Conservation (phyloP, 257 asterid genomes). For the Lantana camara region DNA sequence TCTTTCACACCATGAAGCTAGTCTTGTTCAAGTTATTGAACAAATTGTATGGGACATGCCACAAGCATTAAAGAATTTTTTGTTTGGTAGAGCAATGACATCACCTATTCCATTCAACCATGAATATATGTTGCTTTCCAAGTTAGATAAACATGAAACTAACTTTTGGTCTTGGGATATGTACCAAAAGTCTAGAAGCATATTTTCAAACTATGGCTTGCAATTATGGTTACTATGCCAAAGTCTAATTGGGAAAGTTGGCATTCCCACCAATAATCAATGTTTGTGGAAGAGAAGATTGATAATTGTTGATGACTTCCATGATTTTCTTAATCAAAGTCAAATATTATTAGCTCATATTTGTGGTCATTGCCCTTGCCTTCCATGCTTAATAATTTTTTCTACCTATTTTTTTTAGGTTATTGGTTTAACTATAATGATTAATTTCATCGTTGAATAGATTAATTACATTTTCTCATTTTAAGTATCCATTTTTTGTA, state of each 20-base stretch:
- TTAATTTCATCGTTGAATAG: no score
- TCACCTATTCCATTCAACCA: neutral
- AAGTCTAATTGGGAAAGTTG: neutral
- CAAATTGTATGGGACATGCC: slow-evolving; percentile 20
- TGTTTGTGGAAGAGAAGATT: slow-evolving; percentile 8
- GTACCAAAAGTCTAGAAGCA: neutral
- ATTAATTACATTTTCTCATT: no score
- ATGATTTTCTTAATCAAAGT: neutral
- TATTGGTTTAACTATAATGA: no score
- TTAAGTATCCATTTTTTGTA: no score
- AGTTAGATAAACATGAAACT: no score
- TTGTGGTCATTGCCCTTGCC: no score
- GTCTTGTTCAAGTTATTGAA: slow-evolving; percentile 4
- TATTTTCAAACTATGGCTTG: neutral
- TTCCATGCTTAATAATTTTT: no score
- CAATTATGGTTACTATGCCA: neutral
- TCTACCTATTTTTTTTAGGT: no score
- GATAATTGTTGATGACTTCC: slow-evolving; percentile 2
- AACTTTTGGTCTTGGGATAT: neutral
- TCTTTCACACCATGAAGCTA: slow-evolving; percentile 25
- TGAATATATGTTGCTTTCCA: neutral
- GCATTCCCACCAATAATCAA: neutral
- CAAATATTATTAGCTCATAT: neutral
- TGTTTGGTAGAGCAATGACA: neutral
- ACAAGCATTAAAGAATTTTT: neutral